A percentile compares a stretch with the other conserved stretches of the same genome.
phyloP scores from a whole-genome alignment of 2,329 filamentous ascomycete genomes.

The Cytospora schulzeri region DNA sequence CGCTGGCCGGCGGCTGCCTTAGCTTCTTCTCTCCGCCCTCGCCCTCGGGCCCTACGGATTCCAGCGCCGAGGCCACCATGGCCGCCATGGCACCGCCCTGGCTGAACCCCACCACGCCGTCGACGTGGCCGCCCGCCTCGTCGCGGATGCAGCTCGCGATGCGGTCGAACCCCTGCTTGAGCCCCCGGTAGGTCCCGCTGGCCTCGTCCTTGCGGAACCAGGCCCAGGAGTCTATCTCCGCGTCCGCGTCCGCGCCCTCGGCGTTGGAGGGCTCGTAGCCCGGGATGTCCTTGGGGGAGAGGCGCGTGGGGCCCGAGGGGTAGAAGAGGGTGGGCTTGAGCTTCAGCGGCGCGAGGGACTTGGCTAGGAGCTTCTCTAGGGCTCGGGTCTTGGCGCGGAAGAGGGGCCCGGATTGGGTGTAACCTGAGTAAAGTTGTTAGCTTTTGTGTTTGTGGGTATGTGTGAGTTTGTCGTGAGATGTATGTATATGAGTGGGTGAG shows the following conservation, averaged over 20 bases:
- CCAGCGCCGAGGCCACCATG: constrained; percentile 73
- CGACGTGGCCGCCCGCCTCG: constrained; percentile 67
- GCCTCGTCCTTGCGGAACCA: constrained; percentile 79
- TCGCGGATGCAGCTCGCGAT: constrained; percentile 64
- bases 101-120: constrained; percentile 80
- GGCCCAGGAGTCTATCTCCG: constrained; percentile 68
- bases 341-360: constrained; percentile 65
- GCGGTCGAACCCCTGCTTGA: constrained; percentile 67
- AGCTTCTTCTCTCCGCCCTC: constrained; percentile 24
- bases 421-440: constrained; percentile 57
- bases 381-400: constrained; percentile 90
- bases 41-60: constrained; percentile 42
- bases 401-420: constrained; percentile 83
- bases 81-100: constrained; percentile 76
- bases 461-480: background rate
- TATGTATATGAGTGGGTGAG: background rate
- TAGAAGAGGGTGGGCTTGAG: constrained; percentile 58
- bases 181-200: constrained; percentile 63
- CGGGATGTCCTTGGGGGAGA: constrained; percentile 68
- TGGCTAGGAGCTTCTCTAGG: constrained; percentile 77
- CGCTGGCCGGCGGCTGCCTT: constrained; percentile 37
- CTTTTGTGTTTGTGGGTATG: background rate
- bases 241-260: constrained; percentile 40
- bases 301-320: constrained; percentile 67
- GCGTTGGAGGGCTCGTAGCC: constrained; percentile 61